These are phyloP conservation scores for Entonaema liquescens DNA, from an alignment of 495 filamentous ascomycete genomes.

Conservation along the genomic window DNA sequence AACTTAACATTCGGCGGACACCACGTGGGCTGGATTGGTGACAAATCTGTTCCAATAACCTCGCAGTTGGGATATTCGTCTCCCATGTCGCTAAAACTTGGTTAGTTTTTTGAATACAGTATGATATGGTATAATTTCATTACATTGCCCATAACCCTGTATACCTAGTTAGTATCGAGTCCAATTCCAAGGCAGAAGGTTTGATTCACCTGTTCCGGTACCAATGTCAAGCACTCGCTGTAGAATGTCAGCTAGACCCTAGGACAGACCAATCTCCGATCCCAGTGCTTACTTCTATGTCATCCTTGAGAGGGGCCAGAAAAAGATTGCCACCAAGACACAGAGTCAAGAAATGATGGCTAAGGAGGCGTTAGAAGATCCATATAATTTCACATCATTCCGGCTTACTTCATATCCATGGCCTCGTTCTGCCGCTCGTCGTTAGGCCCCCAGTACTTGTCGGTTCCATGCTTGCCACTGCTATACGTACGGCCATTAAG, in stretches of 20 bases:
- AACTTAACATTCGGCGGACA: constrained; percentile 65
- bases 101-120: not conserved
- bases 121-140: not conserved
- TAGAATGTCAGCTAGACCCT: constrained; percentile 34
- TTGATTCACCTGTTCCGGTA: constrained; percentile 63
- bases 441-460: constrained; percentile 50
- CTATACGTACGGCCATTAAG: constrained; percentile 55
- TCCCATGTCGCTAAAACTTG: constrained; percentile 40
- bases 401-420: constrained; percentile 50
- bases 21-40: constrained; percentile 63
- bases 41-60: constrained; percentile 71
- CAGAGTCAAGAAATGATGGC: constrained; percentile 50
- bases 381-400: not conserved
- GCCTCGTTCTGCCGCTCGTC: constrained; percentile 52
- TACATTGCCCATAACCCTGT: constrained; percentile 40
- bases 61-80: constrained; percentile 63
- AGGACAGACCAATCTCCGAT: not conserved
- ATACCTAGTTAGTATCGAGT: not conserved
- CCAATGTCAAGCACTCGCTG: constrained; percentile 74
- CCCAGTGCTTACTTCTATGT: constrained; percentile 36
- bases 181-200: not conserved
- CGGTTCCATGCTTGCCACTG: constrained; percentile 35
- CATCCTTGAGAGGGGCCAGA: constrained; percentile 64
- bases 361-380: constrained; percentile 20
- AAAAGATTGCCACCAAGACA: constrained; percentile 66